A percentile compares a stretch with the other conserved stretches of the same genome.
Evolutionary conservation across 2,329 filamentous ascomycete species (phyloP).

Genomic region (Fusarium piperis): DNA sequence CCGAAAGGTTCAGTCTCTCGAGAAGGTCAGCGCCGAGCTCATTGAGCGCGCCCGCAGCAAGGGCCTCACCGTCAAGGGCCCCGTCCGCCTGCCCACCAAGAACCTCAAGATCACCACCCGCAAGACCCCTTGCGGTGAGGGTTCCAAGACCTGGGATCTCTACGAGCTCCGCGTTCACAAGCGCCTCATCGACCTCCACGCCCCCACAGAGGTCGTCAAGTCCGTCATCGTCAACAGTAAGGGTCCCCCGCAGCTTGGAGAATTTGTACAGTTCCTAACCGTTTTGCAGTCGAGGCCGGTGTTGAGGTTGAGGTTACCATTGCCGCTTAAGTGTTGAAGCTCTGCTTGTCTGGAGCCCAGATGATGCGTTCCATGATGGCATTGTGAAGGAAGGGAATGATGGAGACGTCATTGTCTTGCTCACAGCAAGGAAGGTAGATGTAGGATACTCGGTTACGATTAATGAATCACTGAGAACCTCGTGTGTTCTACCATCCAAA

Average conservation of each 20-base stretch:
- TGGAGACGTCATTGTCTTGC: slow-evolving; percentile 27
- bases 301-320: slow-evolving; percentile 95
- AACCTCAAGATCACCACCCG: slow-evolving; percentile 95
- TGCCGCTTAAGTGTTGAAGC: slow-evolving; percentile 62
- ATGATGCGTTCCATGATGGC: slow-evolving; percentile 17
- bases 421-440: slow-evolving; percentile 29
- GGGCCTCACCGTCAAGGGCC: slow-evolving; percentile 98
- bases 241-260: not conserved
- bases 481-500: slow-evolving; percentile 27
- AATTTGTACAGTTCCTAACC: slow-evolving; percentile 13
- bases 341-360: slow-evolving; percentile 9
- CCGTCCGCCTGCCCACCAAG: slow-evolving; percentile 97
- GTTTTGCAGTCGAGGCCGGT: slow-evolving; percentile 74
- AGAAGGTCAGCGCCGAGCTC: slow-evolving; percentile 98
- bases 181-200: slow-evolving; percentile 96
- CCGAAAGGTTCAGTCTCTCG: slow-evolving; percentile 93
- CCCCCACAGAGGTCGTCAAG: slow-evolving; percentile 97
- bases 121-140: slow-evolving; percentile 99
- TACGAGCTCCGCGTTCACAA: slow-evolving; percentile 99
- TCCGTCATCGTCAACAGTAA: slow-evolving; percentile 89
- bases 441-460: slow-evolving; percentile 33
- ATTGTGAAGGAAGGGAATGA: slow-evolving; percentile 39
- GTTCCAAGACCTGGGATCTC: slow-evolving; percentile 99
- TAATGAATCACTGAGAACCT: slow-evolving; percentile 36
- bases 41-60: slow-evolving; percentile 98